Evolutionary conservation across 441 rosid genomes (phyloP), one percentile per base, ranked within the genome.

Genomic region (Euphorbia corollata): DNA sequence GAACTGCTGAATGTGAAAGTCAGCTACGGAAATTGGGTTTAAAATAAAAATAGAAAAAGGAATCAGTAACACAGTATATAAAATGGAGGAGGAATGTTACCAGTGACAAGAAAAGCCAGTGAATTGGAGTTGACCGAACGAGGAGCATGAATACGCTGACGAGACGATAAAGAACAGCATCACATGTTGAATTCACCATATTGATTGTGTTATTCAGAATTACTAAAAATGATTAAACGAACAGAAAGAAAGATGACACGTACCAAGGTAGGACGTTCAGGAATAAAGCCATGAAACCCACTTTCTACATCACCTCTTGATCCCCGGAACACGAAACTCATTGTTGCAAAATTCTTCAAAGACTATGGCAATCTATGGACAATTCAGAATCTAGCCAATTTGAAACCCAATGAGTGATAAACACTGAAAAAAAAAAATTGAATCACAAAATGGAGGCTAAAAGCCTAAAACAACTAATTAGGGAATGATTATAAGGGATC

Each of bases 301-400:
- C 71, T 80, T 75, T 89, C 98, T 50, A 89, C 78, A 80, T 92
- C 98, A 16, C 86, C 85, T 79, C 96, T 81, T 36, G 80, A 77
- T 69, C 98, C 96, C 30, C 96, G 81, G 58, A 88, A 92, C 62
- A 83, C 88, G 50, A 86, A 92, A 79, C 96, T 92, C 98, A 92
- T 89, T 59, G 39, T 67, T 48, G 73, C 71, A 2, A 58, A 57
- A 74, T 15, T 13, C 41, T 59, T 57, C 41, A 36, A 36, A 36
- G 32, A 27, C 32, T 27, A 27, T 1, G 32, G 32, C 32, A 32
- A 39, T 57, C 32, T 57, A 23, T 16, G 22, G 68, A 56, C 68
- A n/a, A n/a, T 36, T 56, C 43, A 70, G 74, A 65, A 72, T 72
- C 76, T 65, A 65, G n/a, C 5, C 65, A 27, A 75, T 64, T 68